phyloP scores from a whole-genome alignment of 2,329 filamentous ascomycete genomes.

The Phyllosticta citribraziliensis region DNA sequence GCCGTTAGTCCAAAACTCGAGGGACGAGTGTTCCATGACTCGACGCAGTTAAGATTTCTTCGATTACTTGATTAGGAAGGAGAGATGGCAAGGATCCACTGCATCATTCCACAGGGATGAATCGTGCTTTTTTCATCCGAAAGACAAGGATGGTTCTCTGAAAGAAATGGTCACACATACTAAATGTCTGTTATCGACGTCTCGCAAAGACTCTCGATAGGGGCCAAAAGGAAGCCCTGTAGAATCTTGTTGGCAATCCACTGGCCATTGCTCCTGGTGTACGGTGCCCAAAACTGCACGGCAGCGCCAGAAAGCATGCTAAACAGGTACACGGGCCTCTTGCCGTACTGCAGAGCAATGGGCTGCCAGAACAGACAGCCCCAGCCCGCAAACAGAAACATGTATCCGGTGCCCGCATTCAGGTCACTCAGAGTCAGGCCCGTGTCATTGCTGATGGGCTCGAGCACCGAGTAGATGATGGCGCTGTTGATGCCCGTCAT shows the following conservation, averaged over 20 bases:
- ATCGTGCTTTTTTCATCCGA: background rate
- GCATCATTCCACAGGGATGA: background rate
- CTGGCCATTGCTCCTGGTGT: slow-evolving; percentile 35
- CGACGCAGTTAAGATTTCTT: background rate
- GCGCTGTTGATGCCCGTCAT: slow-evolving; percentile 41
- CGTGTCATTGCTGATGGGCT: slow-evolving; percentile 38
- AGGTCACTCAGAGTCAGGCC: slow-evolving; percentile 36
- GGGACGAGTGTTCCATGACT: background rate
- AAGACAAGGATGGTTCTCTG: background rate
- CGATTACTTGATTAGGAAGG: background rate
- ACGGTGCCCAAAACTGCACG: slow-evolving; percentile 33
- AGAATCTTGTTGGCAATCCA: slow-evolving; percentile 40
- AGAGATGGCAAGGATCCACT: background rate
- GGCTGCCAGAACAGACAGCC: slow-evolving; percentile 45
- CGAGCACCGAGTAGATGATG: slow-evolving; percentile 42
- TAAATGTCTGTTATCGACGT: slow-evolving; percentile 35
- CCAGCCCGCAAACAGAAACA: slow-evolving; percentile 45
- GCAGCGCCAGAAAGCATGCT: slow-evolving; percentile 30
- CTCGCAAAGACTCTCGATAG: slow-evolving; percentile 41
- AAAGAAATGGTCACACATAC: background rate
- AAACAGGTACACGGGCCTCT: slow-evolving; percentile 38
- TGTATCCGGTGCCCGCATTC: slow-evolving; percentile 42
- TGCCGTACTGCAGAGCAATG: slow-evolving; percentile 43
- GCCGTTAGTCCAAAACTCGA: background rate
- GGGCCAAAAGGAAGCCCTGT: slow-evolving; percentile 38